Conservation (phyloP, 164 flowering plant genomes). For the Annona cherimola region DNA sequence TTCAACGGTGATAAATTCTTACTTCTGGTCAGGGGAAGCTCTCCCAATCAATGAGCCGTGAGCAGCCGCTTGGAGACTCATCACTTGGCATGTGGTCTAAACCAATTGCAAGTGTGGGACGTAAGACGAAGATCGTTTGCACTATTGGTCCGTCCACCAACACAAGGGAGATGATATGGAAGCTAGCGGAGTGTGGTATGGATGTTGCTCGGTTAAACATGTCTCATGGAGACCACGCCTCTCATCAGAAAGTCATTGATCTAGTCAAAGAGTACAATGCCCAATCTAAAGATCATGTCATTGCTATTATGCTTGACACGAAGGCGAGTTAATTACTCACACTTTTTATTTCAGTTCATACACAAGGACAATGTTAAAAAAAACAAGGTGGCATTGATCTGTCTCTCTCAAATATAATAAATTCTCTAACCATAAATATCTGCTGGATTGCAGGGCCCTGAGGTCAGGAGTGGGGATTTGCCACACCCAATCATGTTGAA, state of each 20-base stretch:
- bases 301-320: constrained; percentile 94
- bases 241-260: constrained; percentile 93
- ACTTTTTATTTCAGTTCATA: neutral
- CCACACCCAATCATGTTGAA: constrained; percentile 74
- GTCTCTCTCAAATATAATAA: neutral
- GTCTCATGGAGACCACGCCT: constrained; percentile 97
- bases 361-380: neutral
- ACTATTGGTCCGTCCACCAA: constrained; percentile 92
- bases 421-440: neutral
- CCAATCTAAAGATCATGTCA: constrained; percentile 71
- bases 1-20: neutral
- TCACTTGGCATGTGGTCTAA: constrained; percentile 71
- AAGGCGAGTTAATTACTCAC: constrained; percentile 41
- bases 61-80: constrained; percentile 42
- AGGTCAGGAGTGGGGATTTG: constrained; percentile 98
- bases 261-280: constrained; percentile 92
- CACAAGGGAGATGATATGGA: constrained; percentile 95
- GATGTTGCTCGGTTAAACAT: constrained; percentile 89
- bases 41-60: constrained; percentile 31
- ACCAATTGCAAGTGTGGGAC: constrained; percentile 56
- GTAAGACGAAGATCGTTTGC: constrained; percentile 94
- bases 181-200: constrained; percentile 96
- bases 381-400: neutral
- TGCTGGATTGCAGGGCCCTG: constrained; percentile 70
- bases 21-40: constrained; percentile 40